A percentile compares a stretch with the other conserved stretches of the same genome.
These are phyloP conservation scores for Backusella sp. DNA, from an alignment of 192 early-diverging fungal genomes.

Conservation along the genomic window DNA sequence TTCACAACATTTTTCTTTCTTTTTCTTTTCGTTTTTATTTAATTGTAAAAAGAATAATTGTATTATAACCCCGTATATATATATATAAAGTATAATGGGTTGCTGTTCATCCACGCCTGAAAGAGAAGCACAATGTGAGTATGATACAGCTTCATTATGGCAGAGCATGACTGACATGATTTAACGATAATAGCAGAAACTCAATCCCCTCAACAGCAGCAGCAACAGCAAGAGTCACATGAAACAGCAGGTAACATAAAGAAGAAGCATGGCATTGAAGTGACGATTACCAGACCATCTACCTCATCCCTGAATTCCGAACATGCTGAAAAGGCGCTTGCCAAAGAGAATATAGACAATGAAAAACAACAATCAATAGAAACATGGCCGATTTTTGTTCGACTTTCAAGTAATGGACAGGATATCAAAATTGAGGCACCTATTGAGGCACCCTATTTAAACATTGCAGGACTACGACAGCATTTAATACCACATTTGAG, in stretches of 20 bases:
- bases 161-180: background rate
- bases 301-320: background rate
- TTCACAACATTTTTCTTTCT: background rate
- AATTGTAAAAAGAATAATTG: background rate
- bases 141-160: background rate
- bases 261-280: background rate
- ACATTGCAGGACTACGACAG: background rate
- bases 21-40: background rate
- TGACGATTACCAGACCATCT: background rate
- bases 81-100: background rate
- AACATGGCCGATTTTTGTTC: background rate
- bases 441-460: background rate
- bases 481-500: background rate
- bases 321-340: background rate
- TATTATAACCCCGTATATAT: background rate
- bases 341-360: background rate
- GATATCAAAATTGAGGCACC: background rate
- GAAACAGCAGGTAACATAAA: background rate
- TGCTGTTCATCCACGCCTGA: background rate
- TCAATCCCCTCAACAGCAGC: background rate
- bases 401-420: conserved; percentile 2
- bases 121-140: background rate
- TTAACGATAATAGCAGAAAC: background rate
- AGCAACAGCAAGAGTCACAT: background rate
- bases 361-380: background rate